Base-by-base conservation (phyloP, 106 monocot species). In the Ottelia alismoides region DNA sequence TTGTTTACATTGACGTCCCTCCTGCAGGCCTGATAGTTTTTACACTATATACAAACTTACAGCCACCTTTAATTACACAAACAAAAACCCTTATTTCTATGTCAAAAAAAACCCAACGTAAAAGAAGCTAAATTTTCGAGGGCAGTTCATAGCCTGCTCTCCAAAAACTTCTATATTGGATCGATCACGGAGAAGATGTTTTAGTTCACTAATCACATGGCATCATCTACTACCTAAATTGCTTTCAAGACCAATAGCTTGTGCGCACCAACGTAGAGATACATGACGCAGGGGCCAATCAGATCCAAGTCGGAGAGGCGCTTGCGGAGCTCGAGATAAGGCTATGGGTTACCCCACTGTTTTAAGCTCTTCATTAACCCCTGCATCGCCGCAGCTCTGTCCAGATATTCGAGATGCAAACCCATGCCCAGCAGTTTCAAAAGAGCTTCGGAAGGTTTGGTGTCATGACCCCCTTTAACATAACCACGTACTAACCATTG, bases 401-500 rank as follows among this genome's bases (percentile, higher is more conserved):
- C 89, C 27, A 89, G 16, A 49, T 89, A 85, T 18, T 78, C 88
- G 7, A 88, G 94, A 53, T 47, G 60, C 45, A 96, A 60, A 21
- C 88, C 88, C 19, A 69, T 54, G 55, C 82, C 73, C 1, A 96
- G 75, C 84, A 96, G 84, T 49, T 71, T 52, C 17, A 76, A 22
- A 1, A 89, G 69, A 0, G 76, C 83, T 63, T 88, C 88, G 2
- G 84, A 76, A 25, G 94, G 88, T 59, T 88, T 73, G 27, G 73
- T 22, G 58, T 76, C 82, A 29, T 79, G 73, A 1, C 88, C 94
- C n/a, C 94, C 88, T 67, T 96, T 96, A 25, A 96, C 30, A 59
- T 96, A 88, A 27, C 88, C 94, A 22, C 88, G 70, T 16, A 96
- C 45, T 18, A 96, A 64, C 94, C 89, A 89, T 40, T 78, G 69